phyloP scores from a whole-genome alignment of 805 yeast genomes.

The Yamadazyma endophytica region DNA sequence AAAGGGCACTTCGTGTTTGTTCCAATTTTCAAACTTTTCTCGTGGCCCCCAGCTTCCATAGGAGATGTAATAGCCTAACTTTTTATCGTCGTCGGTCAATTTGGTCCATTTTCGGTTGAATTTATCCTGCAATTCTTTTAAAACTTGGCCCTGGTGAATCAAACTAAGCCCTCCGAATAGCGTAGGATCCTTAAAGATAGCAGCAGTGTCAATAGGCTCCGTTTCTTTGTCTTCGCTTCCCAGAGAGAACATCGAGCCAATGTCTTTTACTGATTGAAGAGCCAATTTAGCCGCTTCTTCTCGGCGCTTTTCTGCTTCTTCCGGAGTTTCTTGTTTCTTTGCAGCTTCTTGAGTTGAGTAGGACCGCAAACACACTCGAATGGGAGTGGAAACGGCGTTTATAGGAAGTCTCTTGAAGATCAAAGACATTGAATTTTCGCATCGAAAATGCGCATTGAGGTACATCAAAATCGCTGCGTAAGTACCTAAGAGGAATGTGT shows the following conservation, averaged over 20 bases:
- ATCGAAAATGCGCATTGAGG: too few relatives aligned
- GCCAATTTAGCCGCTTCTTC: slow-evolving; percentile 38
- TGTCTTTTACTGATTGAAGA: slow-evolving; percentile 35
- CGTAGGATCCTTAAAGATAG: slow-evolving; percentile 36
- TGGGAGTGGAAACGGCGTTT: too few relatives aligned
- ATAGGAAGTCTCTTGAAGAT: too few relatives aligned
- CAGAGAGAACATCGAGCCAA: slow-evolving; percentile 32
- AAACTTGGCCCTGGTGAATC: slow-evolving; percentile 55
- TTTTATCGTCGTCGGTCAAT: slow-evolving; percentile 46
- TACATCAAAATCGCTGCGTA: too few relatives aligned
- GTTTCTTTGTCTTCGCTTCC: slow-evolving; percentile 30
- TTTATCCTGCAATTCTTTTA: slow-evolving; percentile 48
- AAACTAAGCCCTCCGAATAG: slow-evolving; percentile 31
- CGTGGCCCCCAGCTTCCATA: slow-evolving; percentile 75
- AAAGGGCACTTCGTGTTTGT: slow-evolving; percentile 39
- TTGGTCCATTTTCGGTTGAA: slow-evolving; percentile 54
- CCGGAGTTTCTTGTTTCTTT: slow-evolving; percentile 5
- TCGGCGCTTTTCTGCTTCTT: slow-evolving; percentile 12
- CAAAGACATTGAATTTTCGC: too few relatives aligned
- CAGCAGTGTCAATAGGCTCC: slow-evolving; percentile 45
- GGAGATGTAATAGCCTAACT: slow-evolving; percentile 55
- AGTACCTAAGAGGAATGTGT: too few relatives aligned
- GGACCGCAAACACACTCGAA: not conserved
- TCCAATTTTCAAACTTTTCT: slow-evolving; percentile 48
- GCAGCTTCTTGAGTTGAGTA: not conserved